These are phyloP conservation scores for Xylariaceae sp. DNA, from an alignment of 2,329 filamentous ascomycete genomes.

Conservation along the genomic window DNA sequence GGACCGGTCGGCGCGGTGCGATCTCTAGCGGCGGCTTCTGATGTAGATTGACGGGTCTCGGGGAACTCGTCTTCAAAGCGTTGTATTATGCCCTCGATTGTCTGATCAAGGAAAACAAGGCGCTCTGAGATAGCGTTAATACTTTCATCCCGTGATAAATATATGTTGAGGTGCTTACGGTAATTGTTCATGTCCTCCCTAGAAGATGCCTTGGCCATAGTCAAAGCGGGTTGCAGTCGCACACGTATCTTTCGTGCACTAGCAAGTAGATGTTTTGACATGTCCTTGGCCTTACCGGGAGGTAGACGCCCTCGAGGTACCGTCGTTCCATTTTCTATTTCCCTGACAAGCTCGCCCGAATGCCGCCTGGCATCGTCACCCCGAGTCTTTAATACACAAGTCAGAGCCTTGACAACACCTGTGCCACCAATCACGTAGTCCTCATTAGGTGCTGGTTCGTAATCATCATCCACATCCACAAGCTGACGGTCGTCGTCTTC, in stretches of 20 bases:
- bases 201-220: conserved; percentile 68
- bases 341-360: conserved; percentile 56
- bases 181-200: conserved; percentile 74
- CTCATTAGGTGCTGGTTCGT: conserved; percentile 77
- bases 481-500: conserved; percentile 49
- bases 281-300: conserved; percentile 76
- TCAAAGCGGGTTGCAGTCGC: conserved; percentile 80
- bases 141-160: conserved; percentile 3
- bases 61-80: conserved; percentile 97
- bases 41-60: conserved; percentile 66
- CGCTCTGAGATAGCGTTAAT: conserved; percentile 56
- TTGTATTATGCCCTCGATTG: conserved; percentile 87
- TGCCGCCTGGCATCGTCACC: conserved; percentile 62
- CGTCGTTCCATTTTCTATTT: conserved; percentile 54
- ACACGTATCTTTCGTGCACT: conserved; percentile 87
- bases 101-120: conserved; percentile 84
- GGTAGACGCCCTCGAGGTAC: conserved; percentile 45
- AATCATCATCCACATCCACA: conserved; percentile 59
- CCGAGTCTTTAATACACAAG: conserved; percentile 85
- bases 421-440: conserved; percentile 97
- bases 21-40: conserved; percentile 32
- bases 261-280: conserved; percentile 86
- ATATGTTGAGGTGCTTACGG: conserved; percentile 56
- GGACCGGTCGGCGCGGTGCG: conserved; percentile 25
- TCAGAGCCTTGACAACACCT: conserved; percentile 90